Conservation (phyloP, 1,284 basidiomycete species). For the Kwoniella shivajii region DNA sequence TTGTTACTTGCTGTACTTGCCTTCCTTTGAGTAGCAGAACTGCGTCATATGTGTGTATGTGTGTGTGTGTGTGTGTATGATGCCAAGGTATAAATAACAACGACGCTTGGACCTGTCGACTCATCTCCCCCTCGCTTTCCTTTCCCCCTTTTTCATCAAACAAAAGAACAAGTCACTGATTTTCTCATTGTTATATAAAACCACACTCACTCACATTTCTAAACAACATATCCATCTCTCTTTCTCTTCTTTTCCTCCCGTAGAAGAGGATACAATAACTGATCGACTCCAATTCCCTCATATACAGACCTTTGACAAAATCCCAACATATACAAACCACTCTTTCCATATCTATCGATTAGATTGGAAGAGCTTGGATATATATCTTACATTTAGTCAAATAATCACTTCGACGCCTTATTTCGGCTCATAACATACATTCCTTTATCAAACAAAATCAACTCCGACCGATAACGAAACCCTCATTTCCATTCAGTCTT, state of each 20-base stretch:
- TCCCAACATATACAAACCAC: not conserved
- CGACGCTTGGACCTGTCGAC: slow-evolving; percentile 1
- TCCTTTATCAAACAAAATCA: slow-evolving; percentile 9
- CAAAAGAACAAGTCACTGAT: not conserved
- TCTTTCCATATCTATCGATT: not conserved
- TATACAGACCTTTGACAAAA: not conserved
- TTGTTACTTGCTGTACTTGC: too few species aligned
- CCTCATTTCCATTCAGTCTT: too few species aligned
- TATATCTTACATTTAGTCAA: not conserved
- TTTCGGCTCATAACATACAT: slow-evolving; percentile 14
- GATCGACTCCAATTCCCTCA: not conserved
- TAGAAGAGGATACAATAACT: too few species aligned
- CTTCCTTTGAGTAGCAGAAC: too few species aligned
- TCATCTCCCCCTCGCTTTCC: not conserved
- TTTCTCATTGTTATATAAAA: not conserved
- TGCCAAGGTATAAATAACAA: slow-evolving; percentile 1
- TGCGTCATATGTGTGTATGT: not conserved
- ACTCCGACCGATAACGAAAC: not conserved
- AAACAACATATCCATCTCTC: not conserved
- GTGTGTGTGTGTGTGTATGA: not conserved
- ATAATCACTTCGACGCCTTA: slow-evolving; percentile 10
- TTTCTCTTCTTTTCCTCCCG: too few species aligned
- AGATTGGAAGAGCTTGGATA: not conserved
- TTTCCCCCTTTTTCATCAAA: not conserved
- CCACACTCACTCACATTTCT: not conserved